These are phyloP conservation scores for Globisporangium cylindrosporum DNA, from an alignment of 352 stramenopile species.

Conservation along the genomic window DNA sequence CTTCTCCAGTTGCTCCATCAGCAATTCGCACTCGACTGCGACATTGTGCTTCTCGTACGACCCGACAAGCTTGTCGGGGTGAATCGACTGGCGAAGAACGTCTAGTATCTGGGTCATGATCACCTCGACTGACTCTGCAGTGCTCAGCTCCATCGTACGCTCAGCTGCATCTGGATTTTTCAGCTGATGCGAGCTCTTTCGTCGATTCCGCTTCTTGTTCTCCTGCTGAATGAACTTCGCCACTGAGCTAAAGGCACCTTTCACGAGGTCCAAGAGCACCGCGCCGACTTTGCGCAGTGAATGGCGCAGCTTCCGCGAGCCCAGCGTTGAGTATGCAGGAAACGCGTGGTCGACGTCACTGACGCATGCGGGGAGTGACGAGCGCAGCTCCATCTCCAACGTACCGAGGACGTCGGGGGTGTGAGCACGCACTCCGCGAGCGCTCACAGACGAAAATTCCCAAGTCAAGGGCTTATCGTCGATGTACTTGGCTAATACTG, in stretches of 20 bases:
- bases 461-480: not conserved
- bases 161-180: not conserved
- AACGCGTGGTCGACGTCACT: not conserved
- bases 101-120: slow-evolving; percentile 6
- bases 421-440: not conserved
- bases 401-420: not conserved
- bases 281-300: not conserved
- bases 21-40: slow-evolving; percentile 14
- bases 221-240: not conserved
- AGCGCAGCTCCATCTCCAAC: not conserved
- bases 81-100: slow-evolving; percentile 18
- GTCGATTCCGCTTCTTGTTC: not conserved
- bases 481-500: slow-evolving; percentile 12
- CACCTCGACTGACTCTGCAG: not conserved
- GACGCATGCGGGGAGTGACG: not conserved
- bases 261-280: not conserved
- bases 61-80: slow-evolving; percentile 22
- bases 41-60: slow-evolving; percentile 23
- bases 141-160: not conserved
- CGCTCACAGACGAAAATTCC: not conserved
- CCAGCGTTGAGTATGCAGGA: slow-evolving; percentile 9
- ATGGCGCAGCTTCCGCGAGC: not conserved
- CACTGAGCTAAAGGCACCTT: not conserved
- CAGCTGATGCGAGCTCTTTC: not conserved
- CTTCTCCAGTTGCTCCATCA: slow-evolving; percentile 20